Evolutionary conservation across 805 yeast genomes (phyloP), one percentile per base, ranked within the genome.

Genomic region (Phaffomyces opuntiae): DNA sequence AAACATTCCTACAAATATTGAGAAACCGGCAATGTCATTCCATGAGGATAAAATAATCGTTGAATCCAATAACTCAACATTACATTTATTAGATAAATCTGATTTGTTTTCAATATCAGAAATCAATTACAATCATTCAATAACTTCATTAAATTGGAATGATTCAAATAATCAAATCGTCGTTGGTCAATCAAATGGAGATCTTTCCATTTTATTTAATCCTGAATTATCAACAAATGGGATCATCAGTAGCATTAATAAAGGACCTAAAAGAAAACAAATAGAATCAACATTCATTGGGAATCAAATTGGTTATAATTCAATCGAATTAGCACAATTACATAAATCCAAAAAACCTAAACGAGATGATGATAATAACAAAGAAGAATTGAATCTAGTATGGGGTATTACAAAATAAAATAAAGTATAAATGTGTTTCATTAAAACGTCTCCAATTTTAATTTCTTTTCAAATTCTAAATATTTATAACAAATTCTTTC

Each of bases 81-180:
- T 57, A 8, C 52, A 51, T 13, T 36, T 59, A 9, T 37, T 57
- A 8, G 56, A 57, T 36, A 45, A 37, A 17, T 55, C 62, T 1
- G 59, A 59, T 33, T 43, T 57, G 33, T 36, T 49, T 36, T 46
- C 53, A 0, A 43, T 55, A 17, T 38, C 43, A 2, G 31, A 42
- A 1, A 32, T 59, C 17, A 17, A 32, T 1, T 39, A 49, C 2
- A 38, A 35, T 2, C 16, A 34, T 7, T 37, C 26, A 16, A 43
- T 56, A 1, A 53, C 59, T 1, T 46, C 53, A 2, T 6, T 58
- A 7, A 51, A 55, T 26, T 60, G 60, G 59, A 49, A 52, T 36
- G n/a, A 38, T 16, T 24, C 17, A 4, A 53, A 40, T 4, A 53
- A 61, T 38, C 63, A 61, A 29, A 54, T 60, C 11, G 47, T 53